A percentile compares a stretch with the other conserved stretches of the same genome.
Evolutionary conservation across 352 stramenopile genomes (phyloP).

Genomic region (Phytopythium litorale): DNA sequence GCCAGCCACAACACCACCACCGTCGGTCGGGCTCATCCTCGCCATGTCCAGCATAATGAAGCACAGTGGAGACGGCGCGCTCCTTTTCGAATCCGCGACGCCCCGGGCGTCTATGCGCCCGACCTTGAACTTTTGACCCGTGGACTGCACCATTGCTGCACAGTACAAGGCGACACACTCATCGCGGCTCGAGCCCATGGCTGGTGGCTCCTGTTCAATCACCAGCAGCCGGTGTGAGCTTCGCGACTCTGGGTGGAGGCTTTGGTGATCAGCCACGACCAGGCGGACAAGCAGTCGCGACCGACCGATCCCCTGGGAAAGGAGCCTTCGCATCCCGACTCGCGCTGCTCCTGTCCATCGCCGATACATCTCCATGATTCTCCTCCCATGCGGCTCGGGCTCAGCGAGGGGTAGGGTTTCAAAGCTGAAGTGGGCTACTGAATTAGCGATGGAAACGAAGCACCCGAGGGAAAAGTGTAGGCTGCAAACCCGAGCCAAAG

Average conservation of each 20-base stretch:
- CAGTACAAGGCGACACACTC: background rate
- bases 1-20: background rate
- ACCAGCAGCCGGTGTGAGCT: background rate
- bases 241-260: background rate
- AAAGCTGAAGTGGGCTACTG: background rate
- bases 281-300: background rate
- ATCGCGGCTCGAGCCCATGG: background rate
- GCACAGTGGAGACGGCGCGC: background rate
- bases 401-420: background rate
- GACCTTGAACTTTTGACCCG: slow-evolving; percentile 3
- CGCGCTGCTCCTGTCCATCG: background rate
- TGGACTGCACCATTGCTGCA: background rate
- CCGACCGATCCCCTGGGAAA: no score
- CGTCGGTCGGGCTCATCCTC: background rate
- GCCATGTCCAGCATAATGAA: background rate
- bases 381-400: background rate
- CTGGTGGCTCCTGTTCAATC: background rate
- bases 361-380: background rate
- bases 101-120: background rate
- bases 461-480: background rate
- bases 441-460: background rate
- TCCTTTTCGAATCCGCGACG: background rate
- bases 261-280: background rate
- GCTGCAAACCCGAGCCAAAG: background rate
- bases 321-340: no score